Conservation (phyloP, 2,329 filamentous ascomycete genomes). For the Grosmannia penicillata region DNA sequence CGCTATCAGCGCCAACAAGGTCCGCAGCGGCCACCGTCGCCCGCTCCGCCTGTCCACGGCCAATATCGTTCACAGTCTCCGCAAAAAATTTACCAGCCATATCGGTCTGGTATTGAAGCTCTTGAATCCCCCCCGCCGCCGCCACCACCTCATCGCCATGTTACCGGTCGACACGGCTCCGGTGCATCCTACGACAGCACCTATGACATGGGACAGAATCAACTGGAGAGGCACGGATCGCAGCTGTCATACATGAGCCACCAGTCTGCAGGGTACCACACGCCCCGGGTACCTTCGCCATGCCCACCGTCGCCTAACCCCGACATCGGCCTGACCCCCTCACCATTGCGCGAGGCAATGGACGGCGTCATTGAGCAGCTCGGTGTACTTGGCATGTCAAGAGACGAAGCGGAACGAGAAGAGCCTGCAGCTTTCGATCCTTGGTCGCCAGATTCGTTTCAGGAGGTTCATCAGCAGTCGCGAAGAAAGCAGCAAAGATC, state of each 20-base stretch:
- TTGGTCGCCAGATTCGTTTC: constrained; percentile 87
- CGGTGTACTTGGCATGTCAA: constrained; percentile 63
- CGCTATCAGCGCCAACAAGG: constrained; percentile 8
- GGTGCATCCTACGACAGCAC: constrained; percentile 17
- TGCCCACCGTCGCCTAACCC: constrained; percentile 52
- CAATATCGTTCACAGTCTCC: constrained; percentile 1
- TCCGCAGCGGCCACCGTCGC: constrained; percentile 8
- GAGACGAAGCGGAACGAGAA: constrained; percentile 24
- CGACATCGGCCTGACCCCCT: constrained; percentile 63
- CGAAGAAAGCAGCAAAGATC: constrained; percentile 17
- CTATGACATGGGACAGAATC: neutral
- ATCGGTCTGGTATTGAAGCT: constrained; percentile 17
- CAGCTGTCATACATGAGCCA: constrained; percentile 20
- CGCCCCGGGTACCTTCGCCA: constrained; percentile 45
- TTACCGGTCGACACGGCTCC: constrained; percentile 15
- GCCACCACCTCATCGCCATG: constrained; percentile 70
- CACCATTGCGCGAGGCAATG: constrained; percentile 87
- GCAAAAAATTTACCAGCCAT: constrained; percentile 10
- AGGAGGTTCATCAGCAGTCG: constrained; percentile 31
- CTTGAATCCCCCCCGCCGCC: constrained; percentile 59
- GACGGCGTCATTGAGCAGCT: constrained; percentile 95
- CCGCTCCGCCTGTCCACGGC: constrained; percentile 1
- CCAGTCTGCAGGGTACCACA: constrained; percentile 28
- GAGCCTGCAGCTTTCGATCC: constrained; percentile 48
- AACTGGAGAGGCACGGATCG: constrained; percentile 20